These are phyloP conservation scores for Ogataea nonfermentans DNA, from an alignment of 805 yeast genomes.

Conservation along the genomic window DNA sequence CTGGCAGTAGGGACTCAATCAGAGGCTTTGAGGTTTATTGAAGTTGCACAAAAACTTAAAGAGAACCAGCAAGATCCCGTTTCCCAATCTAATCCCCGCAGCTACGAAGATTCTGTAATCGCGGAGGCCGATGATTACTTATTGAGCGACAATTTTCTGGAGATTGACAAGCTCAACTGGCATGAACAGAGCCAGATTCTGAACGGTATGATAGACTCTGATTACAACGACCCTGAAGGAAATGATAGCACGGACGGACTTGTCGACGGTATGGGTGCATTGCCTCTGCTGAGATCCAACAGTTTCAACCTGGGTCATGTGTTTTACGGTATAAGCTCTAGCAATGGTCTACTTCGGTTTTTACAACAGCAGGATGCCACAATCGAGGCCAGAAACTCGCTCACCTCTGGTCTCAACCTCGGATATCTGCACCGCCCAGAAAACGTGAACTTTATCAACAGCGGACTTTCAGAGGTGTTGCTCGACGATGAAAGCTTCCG, in stretches of 20 bases:
- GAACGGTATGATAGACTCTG: neutral
- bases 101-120: neutral
- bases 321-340: constrained; percentile 56
- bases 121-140: constrained; percentile 16
- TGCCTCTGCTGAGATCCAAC: constrained; percentile 6
- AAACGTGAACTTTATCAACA: constrained; percentile 7
- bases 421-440: constrained; percentile 8
- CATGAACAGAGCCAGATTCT: constrained; percentile 40
- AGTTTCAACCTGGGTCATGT: constrained; percentile 7
- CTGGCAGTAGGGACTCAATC: constrained; percentile 17
- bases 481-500: constrained; percentile 7
- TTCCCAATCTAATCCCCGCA: neutral
- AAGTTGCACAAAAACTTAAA: constrained; percentile 2
- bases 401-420: neutral
- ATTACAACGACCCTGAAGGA: constrained; percentile 2
- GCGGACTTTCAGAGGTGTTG: constrained; percentile 7
- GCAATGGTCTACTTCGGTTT: constrained; percentile 41
- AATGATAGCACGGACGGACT: constrained; percentile 5
- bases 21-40: constrained; percentile 4
- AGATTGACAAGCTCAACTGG: constrained; percentile 47
- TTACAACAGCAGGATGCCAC: constrained; percentile 7
- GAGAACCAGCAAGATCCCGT: neutral
- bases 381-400: neutral
- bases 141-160: constrained; percentile 34
- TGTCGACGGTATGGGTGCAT: constrained; percentile 11